Evolutionary conservation across 768 basidiomycete species (phyloP), one percentile per base, ranked within the genome.

Genomic region (Leccinum broughii): DNA sequence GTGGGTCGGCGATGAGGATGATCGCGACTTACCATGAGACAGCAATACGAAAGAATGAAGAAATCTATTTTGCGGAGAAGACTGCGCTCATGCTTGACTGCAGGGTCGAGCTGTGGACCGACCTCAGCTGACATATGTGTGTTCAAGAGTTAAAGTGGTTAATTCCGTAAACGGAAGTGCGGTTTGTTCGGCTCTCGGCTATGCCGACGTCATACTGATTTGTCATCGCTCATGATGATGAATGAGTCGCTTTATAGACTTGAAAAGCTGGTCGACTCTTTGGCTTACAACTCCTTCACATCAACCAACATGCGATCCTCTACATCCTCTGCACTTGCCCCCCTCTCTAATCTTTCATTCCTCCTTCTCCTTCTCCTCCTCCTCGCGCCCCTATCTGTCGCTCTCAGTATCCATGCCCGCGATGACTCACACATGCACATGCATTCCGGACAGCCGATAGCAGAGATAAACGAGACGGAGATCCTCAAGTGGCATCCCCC

Each of bases 381-480:
- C 53, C 3, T 64, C 4, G 10, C 20, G 4, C 68, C 69, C 70
- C 63, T 71, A 56, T 58, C 51, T 1, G 34, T 35, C 7, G 46
- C 66, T 7, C 63, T 15, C 28, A 28, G 24, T 6, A 30, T 26
- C 17, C 22, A 60, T 61, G 37, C 56, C 58, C 73, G 72, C 1
- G 64, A 74, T 37, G 69, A 68, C 51, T 78, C 76, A 39, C 80
- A 83, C 60, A 78, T 71, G 58, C 83, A 82, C 34, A 77, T 84
- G 68, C 75, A 77, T 57, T 76, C 77, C 48, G 80, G 68, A 1
- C 79, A 78, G 4, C 87, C 88, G 14, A 63, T 85, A 26, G 64
- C 80, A n/a, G 77, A 82, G 60, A 77, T 95, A 57, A 92, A 95
- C 72, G 94, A 95, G 70, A 89, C 90, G 0, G 85, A 89, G 56